These are phyloP conservation scores for Clarireedia paspali DNA, from an alignment of 2,329 filamentous ascomycete species.

Conservation along the genomic window DNA sequence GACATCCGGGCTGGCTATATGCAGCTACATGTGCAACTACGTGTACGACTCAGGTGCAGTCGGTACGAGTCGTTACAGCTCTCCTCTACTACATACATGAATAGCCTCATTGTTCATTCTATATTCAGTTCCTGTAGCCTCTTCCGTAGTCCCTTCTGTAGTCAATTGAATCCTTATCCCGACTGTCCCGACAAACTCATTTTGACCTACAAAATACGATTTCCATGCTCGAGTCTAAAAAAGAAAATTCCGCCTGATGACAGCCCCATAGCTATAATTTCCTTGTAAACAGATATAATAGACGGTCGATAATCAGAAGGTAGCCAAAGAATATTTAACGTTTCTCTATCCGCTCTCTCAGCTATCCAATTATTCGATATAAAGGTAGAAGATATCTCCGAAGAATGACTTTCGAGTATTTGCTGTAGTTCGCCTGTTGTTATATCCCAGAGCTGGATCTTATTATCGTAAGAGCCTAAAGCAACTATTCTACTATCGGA, in stretches of 20 bases:
- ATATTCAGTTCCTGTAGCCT: no score
- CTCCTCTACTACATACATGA: no score
- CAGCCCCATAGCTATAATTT: background rate
- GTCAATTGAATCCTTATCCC: no score
- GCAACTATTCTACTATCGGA: conserved; percentile 2
- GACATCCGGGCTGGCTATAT: no score
- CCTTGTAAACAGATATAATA: background rate
- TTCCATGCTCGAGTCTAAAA: background rate
- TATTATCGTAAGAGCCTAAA: no score
- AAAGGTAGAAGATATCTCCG: background rate
- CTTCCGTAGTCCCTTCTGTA: no score
- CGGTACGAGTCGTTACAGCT: no score
- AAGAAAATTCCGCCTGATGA: background rate
- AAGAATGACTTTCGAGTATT: background rate
- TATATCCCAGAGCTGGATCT: background rate
- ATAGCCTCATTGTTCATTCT: no score
- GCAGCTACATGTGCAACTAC: no score
- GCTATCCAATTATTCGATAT: background rate
- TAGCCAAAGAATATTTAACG: background rate
- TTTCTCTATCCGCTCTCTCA: background rate
- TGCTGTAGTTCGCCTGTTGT: background rate
- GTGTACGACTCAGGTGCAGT: no score
- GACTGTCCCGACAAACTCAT: background rate
- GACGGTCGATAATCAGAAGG: background rate
- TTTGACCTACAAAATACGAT: background rate